Percentiles rank a stretch among this genome's conserved stretches.
These are phyloP conservation scores for Cercospora janseana DNA, from an alignment of 2,329 filamentous ascomycete species.

Conservation along the genomic window DNA sequence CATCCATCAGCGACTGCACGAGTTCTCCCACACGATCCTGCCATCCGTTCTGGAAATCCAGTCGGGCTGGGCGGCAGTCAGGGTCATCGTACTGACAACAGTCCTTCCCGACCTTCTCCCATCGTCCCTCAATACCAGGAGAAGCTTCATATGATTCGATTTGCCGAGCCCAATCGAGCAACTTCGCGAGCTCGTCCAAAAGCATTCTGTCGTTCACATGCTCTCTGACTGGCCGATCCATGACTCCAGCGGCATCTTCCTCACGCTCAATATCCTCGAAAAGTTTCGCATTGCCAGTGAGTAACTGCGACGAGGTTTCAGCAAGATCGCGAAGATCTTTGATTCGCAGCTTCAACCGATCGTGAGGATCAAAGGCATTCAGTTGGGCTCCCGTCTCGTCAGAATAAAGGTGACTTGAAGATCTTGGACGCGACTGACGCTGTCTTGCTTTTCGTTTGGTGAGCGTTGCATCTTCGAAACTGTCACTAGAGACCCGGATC, in stretches of 20 bases:
- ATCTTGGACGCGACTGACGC: too few species aligned
- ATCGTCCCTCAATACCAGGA: not conserved
- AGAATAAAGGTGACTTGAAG: too few species aligned
- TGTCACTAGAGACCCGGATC: not conserved
- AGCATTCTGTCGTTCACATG: constrained; percentile 7
- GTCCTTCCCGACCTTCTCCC: not conserved
- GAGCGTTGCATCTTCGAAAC: not conserved
- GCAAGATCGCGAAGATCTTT: not conserved
- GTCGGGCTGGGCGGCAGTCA: not conserved
- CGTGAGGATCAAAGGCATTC: not conserved
- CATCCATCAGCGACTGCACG: not conserved
- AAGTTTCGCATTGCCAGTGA: not conserved
- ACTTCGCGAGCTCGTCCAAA: not conserved
- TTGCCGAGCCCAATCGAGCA: not conserved
- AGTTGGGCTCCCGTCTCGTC: too few species aligned
- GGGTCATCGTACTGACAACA: not conserved
- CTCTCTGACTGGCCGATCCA: not conserved
- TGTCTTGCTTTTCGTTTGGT: too few species aligned
- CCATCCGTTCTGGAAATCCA: not conserved
- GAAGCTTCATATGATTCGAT: too few species aligned
- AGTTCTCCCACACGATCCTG: not conserved
- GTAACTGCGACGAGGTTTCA: too few species aligned
- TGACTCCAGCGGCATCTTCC: not conserved
- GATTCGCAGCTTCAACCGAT: not conserved
- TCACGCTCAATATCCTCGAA: not conserved